Evolutionary conservation across 2,329 filamentous ascomycete species (phyloP).

Genomic region (Neoascochyta sp.): DNA sequence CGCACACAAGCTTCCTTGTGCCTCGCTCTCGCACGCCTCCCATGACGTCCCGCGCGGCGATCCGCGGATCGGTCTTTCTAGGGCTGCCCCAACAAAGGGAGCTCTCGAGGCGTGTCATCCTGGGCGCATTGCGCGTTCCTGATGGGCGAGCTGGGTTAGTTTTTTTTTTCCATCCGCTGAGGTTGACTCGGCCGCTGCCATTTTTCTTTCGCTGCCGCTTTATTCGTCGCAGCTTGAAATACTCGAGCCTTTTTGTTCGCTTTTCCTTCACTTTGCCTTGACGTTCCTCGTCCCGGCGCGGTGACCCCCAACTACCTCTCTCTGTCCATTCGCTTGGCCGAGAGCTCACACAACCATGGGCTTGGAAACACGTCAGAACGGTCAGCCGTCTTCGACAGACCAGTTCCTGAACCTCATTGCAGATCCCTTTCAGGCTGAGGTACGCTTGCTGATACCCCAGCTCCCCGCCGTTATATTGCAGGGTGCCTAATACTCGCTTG

Average conservation of each 20-base stretch:
- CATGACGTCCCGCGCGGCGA: constrained; percentile 14
- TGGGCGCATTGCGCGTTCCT: constrained; percentile 8
- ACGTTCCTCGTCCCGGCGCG: constrained; percentile 2
- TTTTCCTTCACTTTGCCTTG: constrained; percentile 5
- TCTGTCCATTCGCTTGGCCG: constrained; percentile 5
- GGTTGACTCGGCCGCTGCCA: constrained; percentile 2
- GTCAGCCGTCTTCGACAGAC: constrained; percentile 21
- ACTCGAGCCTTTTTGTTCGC: not conserved
- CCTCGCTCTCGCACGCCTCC: constrained; percentile 2
- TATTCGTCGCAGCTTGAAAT: constrained; percentile 1
- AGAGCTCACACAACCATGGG: constrained; percentile 11
- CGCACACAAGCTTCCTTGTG: constrained; percentile 2
- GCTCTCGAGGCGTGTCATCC: constrained; percentile 9
- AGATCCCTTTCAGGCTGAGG: constrained; percentile 39
- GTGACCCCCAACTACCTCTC: too few species aligned
- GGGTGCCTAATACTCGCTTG: not conserved
- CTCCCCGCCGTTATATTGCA: not conserved
- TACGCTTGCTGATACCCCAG: constrained; percentile 7
- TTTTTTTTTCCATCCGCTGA: not conserved
- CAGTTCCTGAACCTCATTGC: constrained; percentile 41
- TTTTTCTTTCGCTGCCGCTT: not conserved
- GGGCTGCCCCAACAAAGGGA: constrained; percentile 11
- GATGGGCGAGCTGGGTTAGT: constrained; percentile 4
- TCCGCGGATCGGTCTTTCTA: constrained; percentile 7
- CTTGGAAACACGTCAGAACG: constrained; percentile 9